Evolutionary conservation across 768 basidiomycete genomes (phyloP).

Genomic region (Mycena olivaceomarginata): DNA sequence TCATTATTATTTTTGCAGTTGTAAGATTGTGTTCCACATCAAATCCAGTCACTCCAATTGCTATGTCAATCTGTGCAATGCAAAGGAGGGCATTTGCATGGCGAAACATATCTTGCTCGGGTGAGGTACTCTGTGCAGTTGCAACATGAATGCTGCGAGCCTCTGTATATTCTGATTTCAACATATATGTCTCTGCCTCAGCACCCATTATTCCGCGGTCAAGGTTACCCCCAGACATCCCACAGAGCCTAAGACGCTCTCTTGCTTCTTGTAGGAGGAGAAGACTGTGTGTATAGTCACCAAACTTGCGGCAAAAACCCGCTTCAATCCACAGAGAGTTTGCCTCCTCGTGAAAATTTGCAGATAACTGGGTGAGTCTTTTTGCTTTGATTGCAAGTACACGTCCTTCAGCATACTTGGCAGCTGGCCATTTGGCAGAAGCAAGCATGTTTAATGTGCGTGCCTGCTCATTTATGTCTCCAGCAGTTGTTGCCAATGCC

Average conservation of each 20-base stretch:
- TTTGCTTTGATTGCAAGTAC: background rate
- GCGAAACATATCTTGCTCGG: background rate
- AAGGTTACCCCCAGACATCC: background rate
- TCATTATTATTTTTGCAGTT: background rate
- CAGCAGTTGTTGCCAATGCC: background rate
- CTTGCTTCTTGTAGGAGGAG: background rate
- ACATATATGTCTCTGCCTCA: background rate
- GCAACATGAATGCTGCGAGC: background rate
- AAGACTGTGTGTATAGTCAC: background rate
- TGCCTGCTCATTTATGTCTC: background rate
- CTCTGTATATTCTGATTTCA: constrained; percentile 2
- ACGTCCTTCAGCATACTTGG: background rate
- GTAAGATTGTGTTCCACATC: background rate
- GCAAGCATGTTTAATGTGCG: constrained; percentile 1
- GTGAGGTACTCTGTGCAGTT: background rate
- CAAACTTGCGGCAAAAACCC: background rate
- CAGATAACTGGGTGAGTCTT: background rate
- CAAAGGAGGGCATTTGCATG: background rate
- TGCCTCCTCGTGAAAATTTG: background rate
- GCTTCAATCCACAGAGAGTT: background rate
- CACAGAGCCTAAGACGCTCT: background rate
- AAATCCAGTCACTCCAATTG: background rate
- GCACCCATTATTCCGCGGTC: background rate
- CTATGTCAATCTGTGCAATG: background rate
- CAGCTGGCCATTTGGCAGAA: background rate